Conservation (phyloP, 176 grass and related monocot species). For the Phragmites australis region DNA sequence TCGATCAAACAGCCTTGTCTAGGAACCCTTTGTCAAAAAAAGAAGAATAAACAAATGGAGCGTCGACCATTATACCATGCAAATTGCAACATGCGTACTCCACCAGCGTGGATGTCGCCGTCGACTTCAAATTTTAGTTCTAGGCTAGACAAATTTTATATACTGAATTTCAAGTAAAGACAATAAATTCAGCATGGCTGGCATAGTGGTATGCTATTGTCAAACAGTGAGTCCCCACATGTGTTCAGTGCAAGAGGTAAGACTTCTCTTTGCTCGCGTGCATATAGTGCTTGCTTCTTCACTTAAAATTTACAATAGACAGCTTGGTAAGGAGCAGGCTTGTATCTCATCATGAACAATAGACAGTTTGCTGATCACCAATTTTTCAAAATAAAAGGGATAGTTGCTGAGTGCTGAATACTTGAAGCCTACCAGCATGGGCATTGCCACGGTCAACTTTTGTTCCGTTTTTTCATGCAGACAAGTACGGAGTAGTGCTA, state of each 20-base stretch:
- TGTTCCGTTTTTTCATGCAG: background rate
- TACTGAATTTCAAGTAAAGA: background rate
- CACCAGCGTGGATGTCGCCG: constrained; percentile 6
- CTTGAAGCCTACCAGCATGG: background rate
- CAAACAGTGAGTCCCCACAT: background rate
- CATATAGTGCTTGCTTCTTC: constrained; percentile 6
- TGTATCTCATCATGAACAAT: background rate
- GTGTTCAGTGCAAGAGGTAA: background rate
- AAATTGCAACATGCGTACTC: constrained; percentile 2
- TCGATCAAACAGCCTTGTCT: background rate
- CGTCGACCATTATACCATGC: background rate
- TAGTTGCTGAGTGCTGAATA: background rate
- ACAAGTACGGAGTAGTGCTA: no score
- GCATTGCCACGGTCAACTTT: background rate
- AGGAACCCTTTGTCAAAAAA: background rate
- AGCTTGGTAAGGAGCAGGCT: background rate
- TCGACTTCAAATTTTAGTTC: background rate
- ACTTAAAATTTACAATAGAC: constrained; percentile 3
- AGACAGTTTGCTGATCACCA: background rate
- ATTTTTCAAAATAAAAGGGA: no score
- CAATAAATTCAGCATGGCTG: constrained; percentile 9
- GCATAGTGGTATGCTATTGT: background rate
- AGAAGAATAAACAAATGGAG: background rate
- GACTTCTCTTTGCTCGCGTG: constrained; percentile 25
- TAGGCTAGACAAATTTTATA: background rate